Conservation (phyloP, 2,329 filamentous ascomycete species). For the Aspergillus fumigatus region DNA sequence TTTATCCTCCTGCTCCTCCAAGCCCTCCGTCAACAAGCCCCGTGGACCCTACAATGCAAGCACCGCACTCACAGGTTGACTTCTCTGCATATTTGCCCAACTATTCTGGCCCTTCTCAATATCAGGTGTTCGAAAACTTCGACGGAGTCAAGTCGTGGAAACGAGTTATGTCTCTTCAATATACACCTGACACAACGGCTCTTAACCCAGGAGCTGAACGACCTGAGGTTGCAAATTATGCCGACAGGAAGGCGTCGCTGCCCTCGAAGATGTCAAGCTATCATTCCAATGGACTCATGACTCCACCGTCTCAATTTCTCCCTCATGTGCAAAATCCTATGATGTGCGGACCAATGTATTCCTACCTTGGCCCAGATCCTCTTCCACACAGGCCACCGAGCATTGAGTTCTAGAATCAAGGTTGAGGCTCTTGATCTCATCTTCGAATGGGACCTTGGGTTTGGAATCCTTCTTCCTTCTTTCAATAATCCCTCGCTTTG, state of each 20-base stretch:
- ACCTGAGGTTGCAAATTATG: constrained; percentile 13
- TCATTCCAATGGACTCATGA: constrained; percentile 12
- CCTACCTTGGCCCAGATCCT: constrained; percentile 22
- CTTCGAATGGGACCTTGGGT: constrained; percentile 1
- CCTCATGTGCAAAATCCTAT: constrained; percentile 21
- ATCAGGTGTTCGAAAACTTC: constrained; percentile 16
- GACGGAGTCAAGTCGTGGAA: constrained; percentile 26
- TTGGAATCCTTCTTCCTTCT: constrained; percentile 5
- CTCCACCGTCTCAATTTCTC: constrained; percentile 19
- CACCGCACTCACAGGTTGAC: constrained; percentile 18
- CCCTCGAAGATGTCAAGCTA: constrained; percentile 14
- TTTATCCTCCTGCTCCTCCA: constrained; percentile 23
- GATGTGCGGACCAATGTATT: constrained; percentile 26
- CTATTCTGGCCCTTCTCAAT: constrained; percentile 11
- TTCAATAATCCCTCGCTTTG: neutral
- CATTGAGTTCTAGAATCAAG: constrained; percentile 18
- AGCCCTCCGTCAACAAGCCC: constrained; percentile 18
- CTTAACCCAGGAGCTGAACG: constrained; percentile 15
- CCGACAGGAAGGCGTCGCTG: constrained; percentile 15
- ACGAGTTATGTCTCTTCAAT: constrained; percentile 25
- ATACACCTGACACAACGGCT: constrained; percentile 13
- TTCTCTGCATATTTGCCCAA: constrained; percentile 18
- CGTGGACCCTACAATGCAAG: constrained; percentile 20
- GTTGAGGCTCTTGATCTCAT: neutral
- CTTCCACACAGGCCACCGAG: constrained; percentile 18